Evolutionary conservation across 192 early-diverging fungal genomes (phyloP).

Genomic region (Umbelopsis ramanniana): DNA sequence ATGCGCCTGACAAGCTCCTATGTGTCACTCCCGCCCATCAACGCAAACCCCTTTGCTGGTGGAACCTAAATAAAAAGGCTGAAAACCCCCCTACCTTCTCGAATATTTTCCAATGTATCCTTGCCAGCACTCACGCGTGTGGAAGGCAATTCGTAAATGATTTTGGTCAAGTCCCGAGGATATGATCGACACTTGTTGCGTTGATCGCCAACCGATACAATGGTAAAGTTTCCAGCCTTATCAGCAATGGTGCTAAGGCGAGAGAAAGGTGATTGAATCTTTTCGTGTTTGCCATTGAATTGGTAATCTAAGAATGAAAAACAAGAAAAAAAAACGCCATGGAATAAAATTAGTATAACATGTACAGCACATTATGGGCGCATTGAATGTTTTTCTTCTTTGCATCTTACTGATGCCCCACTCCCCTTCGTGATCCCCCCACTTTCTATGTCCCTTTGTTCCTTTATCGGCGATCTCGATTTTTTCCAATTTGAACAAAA

Average conservation of each 20-base stretch:
- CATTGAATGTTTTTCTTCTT: no score
- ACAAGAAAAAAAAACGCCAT: no score
- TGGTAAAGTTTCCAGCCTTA: conserved; percentile 52
- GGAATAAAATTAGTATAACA: no score
- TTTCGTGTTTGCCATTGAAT: conserved; percentile 37
- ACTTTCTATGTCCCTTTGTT: neutral
- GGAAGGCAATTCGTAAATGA: conserved; percentile 45
- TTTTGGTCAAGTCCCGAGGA: conserved; percentile 40
- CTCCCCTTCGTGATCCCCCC: neutral
- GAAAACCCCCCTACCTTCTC: conserved; percentile 33
- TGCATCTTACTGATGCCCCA: no score
- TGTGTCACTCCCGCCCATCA: no score
- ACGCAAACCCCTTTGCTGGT: no score
- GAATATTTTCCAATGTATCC: conserved; percentile 48
- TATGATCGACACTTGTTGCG: conserved; percentile 46
- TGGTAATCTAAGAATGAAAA: conserved; percentile 29
- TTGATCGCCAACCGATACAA: conserved; percentile 48
- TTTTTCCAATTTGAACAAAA: no score
- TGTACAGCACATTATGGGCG: no score
- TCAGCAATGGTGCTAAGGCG: conserved; percentile 43
- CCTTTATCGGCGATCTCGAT: neutral
- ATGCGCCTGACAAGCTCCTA: no score
- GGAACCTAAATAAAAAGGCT: neutral
- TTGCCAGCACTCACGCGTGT: conserved; percentile 46
- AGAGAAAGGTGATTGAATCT: conserved; percentile 28